Evolutionary conservation across 1,284 basidiomycete species (phyloP).

Genomic region (Inonotus obliquus): DNA sequence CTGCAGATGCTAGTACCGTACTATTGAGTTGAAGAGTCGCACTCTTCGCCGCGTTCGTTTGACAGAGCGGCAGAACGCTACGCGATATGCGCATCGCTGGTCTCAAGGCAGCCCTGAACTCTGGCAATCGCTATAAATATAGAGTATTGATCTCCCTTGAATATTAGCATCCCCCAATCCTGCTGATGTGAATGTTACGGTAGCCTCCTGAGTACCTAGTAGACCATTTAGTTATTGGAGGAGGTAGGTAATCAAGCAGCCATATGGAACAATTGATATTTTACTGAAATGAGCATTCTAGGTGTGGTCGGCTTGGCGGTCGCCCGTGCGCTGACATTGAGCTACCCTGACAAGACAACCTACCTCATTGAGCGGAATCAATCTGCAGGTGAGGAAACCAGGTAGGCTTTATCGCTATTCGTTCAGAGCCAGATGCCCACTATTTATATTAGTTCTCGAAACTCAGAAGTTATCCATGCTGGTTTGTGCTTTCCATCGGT

Average conservation of each 20-base stretch:
- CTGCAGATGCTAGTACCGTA: too few relatives aligned
- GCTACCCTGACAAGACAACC: slow-evolving; percentile 70
- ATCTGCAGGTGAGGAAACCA: slow-evolving; percentile 76
- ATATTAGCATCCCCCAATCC: not conserved
- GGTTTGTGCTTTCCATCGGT: slow-evolving; percentile 40
- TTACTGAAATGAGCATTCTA: slow-evolving; percentile 26
- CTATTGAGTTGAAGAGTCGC: too few relatives aligned
- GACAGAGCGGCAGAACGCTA: not conserved
- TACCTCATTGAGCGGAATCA: slow-evolving; percentile 82
- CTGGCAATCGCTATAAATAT: slow-evolving; percentile 52
- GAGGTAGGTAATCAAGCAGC: slow-evolving; percentile 46
- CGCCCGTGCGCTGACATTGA: slow-evolving; percentile 68
- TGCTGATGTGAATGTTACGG: not conserved
- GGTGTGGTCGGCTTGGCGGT: slow-evolving; percentile 88
- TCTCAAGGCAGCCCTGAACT: slow-evolving; percentile 57
- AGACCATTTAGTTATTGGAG: slow-evolving; percentile 93
- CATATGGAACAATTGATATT: not conserved
- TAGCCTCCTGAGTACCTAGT: slow-evolving; percentile 71
- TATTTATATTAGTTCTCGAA: slow-evolving; percentile 64
- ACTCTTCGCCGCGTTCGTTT: not conserved
- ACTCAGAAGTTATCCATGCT: slow-evolving; percentile 95
- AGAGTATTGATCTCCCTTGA: slow-evolving; percentile 39
- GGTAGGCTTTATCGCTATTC: slow-evolving; percentile 40
- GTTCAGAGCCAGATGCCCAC: not conserved
- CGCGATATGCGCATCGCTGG: slow-evolving; percentile 37